Base-by-base conservation (phyloP, 2,329 filamentous ascomycete species). In the Mariannaea sp. region DNA sequence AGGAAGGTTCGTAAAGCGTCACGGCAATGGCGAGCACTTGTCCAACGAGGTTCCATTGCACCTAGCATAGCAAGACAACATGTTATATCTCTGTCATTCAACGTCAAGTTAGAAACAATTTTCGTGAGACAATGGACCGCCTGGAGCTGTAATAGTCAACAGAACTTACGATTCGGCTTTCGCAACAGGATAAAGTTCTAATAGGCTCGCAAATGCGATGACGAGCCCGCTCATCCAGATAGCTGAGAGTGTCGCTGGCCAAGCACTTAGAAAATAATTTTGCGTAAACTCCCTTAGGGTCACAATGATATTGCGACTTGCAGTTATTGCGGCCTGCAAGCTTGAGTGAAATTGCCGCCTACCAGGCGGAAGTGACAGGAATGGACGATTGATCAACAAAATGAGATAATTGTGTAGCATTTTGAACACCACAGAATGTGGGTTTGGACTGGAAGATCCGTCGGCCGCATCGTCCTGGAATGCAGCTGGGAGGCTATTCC, bases 171-270 rank as follows among this genome's bases (percentile, higher is more conserved):
- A 48, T 24, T 48, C 44, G 2, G 46, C 60, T 30, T 66, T 66
- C n/a, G 46, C 38, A 13, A 50, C 29, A 3, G 61, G 57, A 22
- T 71, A 71, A 6, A 67, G 50, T 8, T 63, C 60, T 17, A 71
- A 57, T n/a, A 68, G 61, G 29, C 61, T 62, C 6, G 70, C 68
- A 51, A 72, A 72, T 2, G 70, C 69, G 7, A 73, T 55, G 5
- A 72, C 66, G 1, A 74, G 59, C 7, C 72, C 71, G 6, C 69
- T 66, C 69, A 73, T 74, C 71, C 71, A 74, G 0, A 63, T 57
- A 1, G 70, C 67, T 1, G 71, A 70, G 20, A 73, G 57, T 9
- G 67, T 68, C 0, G 69, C 68, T 0, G 71, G 71, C 71, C 71
- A 73, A 58, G 55, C 59, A n/a, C 60, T 44, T 2, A 55, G 55